Percentiles rank a stretch among this genome's conserved stretches.
Evolutionary conservation across 495 filamentous ascomycete species (phyloP).

Genomic region (Aspergillus homomorphus): DNA sequence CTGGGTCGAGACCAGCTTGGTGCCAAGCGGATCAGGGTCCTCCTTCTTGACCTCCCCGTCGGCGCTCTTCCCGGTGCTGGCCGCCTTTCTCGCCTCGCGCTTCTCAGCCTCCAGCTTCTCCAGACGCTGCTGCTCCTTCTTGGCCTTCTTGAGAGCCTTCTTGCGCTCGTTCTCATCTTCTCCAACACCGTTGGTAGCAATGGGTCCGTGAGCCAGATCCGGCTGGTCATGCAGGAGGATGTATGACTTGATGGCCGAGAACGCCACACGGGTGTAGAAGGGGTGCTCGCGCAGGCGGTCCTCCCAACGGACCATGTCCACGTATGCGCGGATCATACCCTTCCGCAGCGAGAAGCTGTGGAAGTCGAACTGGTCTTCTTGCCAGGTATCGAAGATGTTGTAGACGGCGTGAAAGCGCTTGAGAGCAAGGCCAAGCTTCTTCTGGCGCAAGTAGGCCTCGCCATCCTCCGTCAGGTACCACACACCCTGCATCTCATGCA

Average conservation of each 20-base stretch:
- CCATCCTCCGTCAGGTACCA: slow-evolving; percentile 97
- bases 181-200: slow-evolving; percentile 54
- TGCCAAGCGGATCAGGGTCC: slow-evolving; percentile 82
- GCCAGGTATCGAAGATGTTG: slow-evolving; percentile 95
- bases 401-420: slow-evolving; percentile 84
- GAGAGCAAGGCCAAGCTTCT: slow-evolving; percentile 77
- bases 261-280: slow-evolving; percentile 83
- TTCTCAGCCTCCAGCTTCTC: slow-evolving; percentile 82
- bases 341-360: slow-evolving; percentile 94
- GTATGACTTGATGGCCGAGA: slow-evolving; percentile 79
- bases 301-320: slow-evolving; percentile 97
- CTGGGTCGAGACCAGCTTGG: slow-evolving; percentile 70
- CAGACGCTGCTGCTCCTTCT: slow-evolving; percentile 79
- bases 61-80: slow-evolving; percentile 46
- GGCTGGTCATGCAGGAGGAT: slow-evolving; percentile 76
- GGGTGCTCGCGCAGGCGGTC: slow-evolving; percentile 87
- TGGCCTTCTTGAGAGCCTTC: slow-evolving; percentile 94
- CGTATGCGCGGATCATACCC: slow-evolving; percentile 89
- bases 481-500: slow-evolving; percentile 97
- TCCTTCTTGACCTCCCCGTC: slow-evolving; percentile 67
- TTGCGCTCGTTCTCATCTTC: slow-evolving; percentile 69
- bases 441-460: slow-evolving; percentile 80
- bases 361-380: slow-evolving; percentile 98
- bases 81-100: slow-evolving; percentile 55
- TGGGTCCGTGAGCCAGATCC: slow-evolving; percentile 52